Evolutionary conservation across 306 rosid species (phyloP).

Genomic region (Prunus salicina): DNA sequence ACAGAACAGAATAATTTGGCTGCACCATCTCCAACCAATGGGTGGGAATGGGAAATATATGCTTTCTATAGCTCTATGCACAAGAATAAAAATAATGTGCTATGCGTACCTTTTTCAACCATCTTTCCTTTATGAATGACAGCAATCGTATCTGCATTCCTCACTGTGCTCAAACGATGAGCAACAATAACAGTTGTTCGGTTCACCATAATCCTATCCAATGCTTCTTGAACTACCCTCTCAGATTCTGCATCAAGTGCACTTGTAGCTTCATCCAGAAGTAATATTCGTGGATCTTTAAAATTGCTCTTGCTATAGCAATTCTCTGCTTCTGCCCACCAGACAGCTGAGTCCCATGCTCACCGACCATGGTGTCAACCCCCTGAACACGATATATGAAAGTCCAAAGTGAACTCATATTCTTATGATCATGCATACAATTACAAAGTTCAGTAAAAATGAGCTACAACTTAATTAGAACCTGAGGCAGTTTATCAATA

Average conservation of each 20-base stretch:
- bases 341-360: constrained; percentile 85
- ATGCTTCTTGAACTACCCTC: constrained; percentile 87
- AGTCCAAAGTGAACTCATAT: not conserved
- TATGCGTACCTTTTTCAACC: constrained; percentile 75
- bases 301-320: constrained; percentile 89
- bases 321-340: constrained; percentile 93
- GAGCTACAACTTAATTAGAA: constrained; percentile 19
- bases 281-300: constrained; percentile 79
- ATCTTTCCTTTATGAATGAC: constrained; percentile 90
- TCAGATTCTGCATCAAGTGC: constrained; percentile 95
- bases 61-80: not conserved
- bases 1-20: not conserved
- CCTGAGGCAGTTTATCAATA: constrained; percentile 86
- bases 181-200: constrained; percentile 89
- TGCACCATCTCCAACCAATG: not conserved
- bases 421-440: not conserved
- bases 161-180: constrained; percentile 90
- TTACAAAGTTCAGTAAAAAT: not conserved
- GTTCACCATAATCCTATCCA: constrained; percentile 80
- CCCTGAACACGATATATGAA: constrained; percentile 47
- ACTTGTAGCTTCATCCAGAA: constrained; percentile 92
- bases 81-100: not conserved
- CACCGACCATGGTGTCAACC: constrained; percentile 80
- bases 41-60: not conserved
- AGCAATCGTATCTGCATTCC: constrained; percentile 78